Evolutionary conservation across 2,329 filamentous ascomycete species (phyloP), one percentile per base, ranked within the genome.

Genomic region (Pestalotiopsis sp.): DNA sequence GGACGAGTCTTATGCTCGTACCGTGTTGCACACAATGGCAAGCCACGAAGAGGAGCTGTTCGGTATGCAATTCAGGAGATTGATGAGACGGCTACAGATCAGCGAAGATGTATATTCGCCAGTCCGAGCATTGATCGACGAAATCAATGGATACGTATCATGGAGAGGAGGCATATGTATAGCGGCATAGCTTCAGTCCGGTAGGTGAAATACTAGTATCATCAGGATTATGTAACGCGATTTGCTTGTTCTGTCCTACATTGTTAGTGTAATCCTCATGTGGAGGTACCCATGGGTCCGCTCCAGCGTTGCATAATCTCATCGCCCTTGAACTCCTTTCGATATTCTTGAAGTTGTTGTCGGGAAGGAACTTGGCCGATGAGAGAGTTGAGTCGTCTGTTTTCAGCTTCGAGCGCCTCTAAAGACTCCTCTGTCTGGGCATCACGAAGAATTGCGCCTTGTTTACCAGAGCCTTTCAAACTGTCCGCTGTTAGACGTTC

Each of bases 361-460:
- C 36, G 59, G 13, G 38, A n/a, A 36, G 27, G 45, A 7, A 52
- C 17, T n/a, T n/a, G 9, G 0, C 20, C 45, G 3, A 66, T 38
- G 5, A 70, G 61, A 3, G 49, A 36, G n/a, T 60, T 27, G 9
- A 76, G 70, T 39, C 74, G 72, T 31, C 71, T 68, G 52, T 68
- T 68, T 62, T 79, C 74, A 1, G 69, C 68, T 36, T 70, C 70
- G 5, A 78, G 71, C 3, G 74, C 69, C 4, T 69, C 69, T 20
- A 79, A 72, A 2, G 76, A 77, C 7, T 75, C 72, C 52, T 79
- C 76, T 4, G 78, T 67, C 68, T 77, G 72, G 1, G 69, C 69
- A 58, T 79, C 77, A 23, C 72, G 71, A 23, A 75, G 73, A 12
- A 75, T 71, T 27, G 70, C 72, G 5, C 71, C 73, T 3, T 69